Conservation (phyloP, 495 filamentous ascomycete genomes). For the Podospora didyma region DNA sequence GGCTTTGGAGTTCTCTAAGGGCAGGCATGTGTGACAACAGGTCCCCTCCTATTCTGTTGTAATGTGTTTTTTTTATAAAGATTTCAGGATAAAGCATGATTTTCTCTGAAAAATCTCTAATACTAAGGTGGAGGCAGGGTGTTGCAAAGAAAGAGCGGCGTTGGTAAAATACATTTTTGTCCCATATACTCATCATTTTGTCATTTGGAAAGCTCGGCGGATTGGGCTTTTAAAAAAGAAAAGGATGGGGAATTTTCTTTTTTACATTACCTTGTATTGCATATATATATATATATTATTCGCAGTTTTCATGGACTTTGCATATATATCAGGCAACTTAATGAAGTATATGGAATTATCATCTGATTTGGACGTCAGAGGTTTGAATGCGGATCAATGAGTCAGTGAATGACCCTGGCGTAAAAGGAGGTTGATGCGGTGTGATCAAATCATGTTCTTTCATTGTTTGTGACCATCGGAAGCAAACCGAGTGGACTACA, state of each 20-base stretch:
- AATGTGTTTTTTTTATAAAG: slow-evolving; percentile 10
- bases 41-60: slow-evolving; percentile 7
- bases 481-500: too few species aligned
- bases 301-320: slow-evolving; percentile 13
- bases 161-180: too few species aligned
- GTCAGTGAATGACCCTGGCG: too few species aligned
- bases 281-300: slow-evolving; percentile 17
- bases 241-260: not conserved
- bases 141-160: not conserved
- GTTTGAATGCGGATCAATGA: too few species aligned
- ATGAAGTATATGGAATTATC: slow-evolving; percentile 19
- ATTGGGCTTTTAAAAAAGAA: not conserved
- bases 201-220: too few species aligned
- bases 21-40: not conserved
- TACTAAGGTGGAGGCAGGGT: not conserved
- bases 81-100: not conserved
- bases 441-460: too few species aligned
- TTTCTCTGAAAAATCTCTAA: not conserved
- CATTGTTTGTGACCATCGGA: too few species aligned
- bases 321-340: slow-evolving; percentile 31
- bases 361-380: not conserved
- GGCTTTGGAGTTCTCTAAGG: slow-evolving; percentile 55
- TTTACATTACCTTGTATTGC: not conserved
- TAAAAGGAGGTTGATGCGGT: too few species aligned
- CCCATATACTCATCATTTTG: too few species aligned